Evolutionary conservation across 2,329 filamentous ascomycete species (phyloP).

Genomic region (Nigrograna mackinnonii): DNA sequence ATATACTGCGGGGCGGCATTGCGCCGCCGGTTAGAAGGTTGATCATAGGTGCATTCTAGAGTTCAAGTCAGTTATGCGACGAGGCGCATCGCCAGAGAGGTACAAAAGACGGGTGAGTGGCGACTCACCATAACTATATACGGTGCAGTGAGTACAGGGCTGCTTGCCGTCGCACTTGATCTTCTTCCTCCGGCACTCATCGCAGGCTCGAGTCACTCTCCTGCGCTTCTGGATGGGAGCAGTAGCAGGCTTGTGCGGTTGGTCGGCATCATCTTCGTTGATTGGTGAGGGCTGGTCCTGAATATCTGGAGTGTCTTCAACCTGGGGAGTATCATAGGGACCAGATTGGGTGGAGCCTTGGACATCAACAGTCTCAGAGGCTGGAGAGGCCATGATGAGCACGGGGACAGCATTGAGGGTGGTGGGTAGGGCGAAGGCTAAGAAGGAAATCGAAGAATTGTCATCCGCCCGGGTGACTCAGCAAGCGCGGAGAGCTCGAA

Average conservation of each 20-base stretch:
- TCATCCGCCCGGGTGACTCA: constrained; percentile 20
- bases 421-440: constrained; percentile 18
- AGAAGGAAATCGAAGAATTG: constrained; percentile 19
- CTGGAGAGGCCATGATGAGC: constrained; percentile 39
- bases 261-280: constrained; percentile 36
- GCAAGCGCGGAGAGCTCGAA: constrained; percentile 16
- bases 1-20: constrained; percentile 94
- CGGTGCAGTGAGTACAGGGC: constrained; percentile 83
- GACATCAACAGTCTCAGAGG: constrained; percentile 33
- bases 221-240: constrained; percentile 45
- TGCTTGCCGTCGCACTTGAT: constrained; percentile 60
- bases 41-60: constrained; percentile 91
- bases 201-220: constrained; percentile 49
- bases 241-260: constrained; percentile 31
- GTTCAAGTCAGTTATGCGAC: constrained; percentile 16
- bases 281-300: constrained; percentile 34
- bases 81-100: constrained; percentile 3
- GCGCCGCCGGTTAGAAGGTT: constrained; percentile 86
- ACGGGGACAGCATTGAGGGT: constrained; percentile 15
- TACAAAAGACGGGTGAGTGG: constrained; percentile 1
- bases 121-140: constrained; percentile 88
- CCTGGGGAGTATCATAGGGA: constrained; percentile 27
- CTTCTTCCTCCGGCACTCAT: constrained; percentile 52
- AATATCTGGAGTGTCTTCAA: constrained; percentile 33
- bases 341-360: constrained; percentile 26